Percentiles rank a stretch among this genome's conserved stretches.
These are phyloP conservation scores for Juglanconis oblonga DNA, from an alignment of 2,329 filamentous ascomycete species.

Conservation along the genomic window DNA sequence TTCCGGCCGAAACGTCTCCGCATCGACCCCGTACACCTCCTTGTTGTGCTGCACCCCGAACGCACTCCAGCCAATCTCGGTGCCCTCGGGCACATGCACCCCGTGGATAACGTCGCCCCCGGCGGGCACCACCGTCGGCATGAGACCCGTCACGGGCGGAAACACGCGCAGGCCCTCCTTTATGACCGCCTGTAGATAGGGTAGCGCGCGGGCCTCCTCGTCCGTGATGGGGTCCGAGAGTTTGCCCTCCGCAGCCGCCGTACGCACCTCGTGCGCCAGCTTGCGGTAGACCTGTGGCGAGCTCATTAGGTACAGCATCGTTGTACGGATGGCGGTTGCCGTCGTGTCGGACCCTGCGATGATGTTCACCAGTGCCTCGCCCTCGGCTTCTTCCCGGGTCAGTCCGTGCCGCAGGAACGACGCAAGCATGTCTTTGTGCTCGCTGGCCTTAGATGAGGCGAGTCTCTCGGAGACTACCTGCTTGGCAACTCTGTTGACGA, in stretches of 20 bases:
- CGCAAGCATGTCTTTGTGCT: slow-evolving; percentile 35
- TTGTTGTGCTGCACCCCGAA: slow-evolving; percentile 38
- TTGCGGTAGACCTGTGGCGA: slow-evolving; percentile 39
- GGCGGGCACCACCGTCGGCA: slow-evolving; percentile 33
- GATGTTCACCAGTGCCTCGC: slow-evolving; percentile 41
- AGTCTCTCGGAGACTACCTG: slow-evolving; percentile 29
- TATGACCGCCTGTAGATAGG: slow-evolving; percentile 49
- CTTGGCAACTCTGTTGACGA: slow-evolving; percentile 17
- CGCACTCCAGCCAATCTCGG: slow-evolving; percentile 40
- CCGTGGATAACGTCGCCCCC: slow-evolving; percentile 37
- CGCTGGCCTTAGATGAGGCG: slow-evolving; percentile 23
- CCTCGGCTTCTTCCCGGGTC: slow-evolving; percentile 37
- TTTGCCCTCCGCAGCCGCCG: slow-evolving; percentile 29
- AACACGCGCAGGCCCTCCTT: slow-evolving; percentile 46
- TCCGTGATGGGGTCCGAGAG: slow-evolving; percentile 32
- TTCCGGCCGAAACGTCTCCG: slow-evolving; percentile 43
- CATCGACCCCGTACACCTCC: slow-evolving; percentile 36
- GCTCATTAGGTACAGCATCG: slow-evolving; percentile 44
- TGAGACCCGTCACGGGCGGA: slow-evolving; percentile 38
- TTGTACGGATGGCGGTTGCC: slow-evolving; percentile 44
- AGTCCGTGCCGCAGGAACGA: slow-evolving; percentile 39
- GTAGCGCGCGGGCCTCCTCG: slow-evolving; percentile 36
- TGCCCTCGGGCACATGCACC: slow-evolving; percentile 42
- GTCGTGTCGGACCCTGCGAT: slow-evolving; percentile 53
- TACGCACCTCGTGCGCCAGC: slow-evolving; percentile 41